Base-by-base conservation (phyloP, 306 rosid species). In the Alnus glutinosa region DNA sequence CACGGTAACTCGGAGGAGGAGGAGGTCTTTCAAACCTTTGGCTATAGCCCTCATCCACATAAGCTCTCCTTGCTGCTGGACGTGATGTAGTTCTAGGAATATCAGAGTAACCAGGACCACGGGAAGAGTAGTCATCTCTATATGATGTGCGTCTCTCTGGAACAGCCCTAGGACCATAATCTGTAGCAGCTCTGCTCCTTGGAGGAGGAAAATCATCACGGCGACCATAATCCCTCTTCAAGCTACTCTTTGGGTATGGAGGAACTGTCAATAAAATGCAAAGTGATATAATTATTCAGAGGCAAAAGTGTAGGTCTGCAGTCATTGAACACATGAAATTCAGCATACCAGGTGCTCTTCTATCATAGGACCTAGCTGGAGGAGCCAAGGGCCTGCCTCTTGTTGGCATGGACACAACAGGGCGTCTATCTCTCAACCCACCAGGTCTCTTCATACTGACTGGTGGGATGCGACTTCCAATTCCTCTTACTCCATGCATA, bases 181-280 rank as follows among this genome's bases (percentile, higher is more conserved):
- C 96, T 37, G 84, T 74, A 37, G 88, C 76, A 64, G 83, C 89
- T 80, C 99, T 88, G 80, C 89, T 89, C 83, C 99, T 91, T 81
- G 96, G 92, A 51, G 98, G 97, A 68, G 91, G 97, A 59, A 91
- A 69, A 50, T 96, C 99, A 75, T 93, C 96, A 30, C 83, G 92
- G 23, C 97, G 90, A 83, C 88, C 84, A 80, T 91, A 93, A 32
- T 93, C 99, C 74, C 98, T 90, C 89, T 89, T 96, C 74, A 83
- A 68, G 85, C 92, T 91, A 82, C 91, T 85, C 86, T 90, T 96
- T 32, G 96, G 89, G 81, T 93, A 90, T 15, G 89, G 78, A 61
- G 93, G 81, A 82, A 85, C 99, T 96, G 85, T 47, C 12, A 78
- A 58, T 77, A 77, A 79, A 28, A 8, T 49, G 32, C 36, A 50